Conservation (phyloP, 768 basidiomycete genomes). For the Cyclocybe cylindracea region DNA sequence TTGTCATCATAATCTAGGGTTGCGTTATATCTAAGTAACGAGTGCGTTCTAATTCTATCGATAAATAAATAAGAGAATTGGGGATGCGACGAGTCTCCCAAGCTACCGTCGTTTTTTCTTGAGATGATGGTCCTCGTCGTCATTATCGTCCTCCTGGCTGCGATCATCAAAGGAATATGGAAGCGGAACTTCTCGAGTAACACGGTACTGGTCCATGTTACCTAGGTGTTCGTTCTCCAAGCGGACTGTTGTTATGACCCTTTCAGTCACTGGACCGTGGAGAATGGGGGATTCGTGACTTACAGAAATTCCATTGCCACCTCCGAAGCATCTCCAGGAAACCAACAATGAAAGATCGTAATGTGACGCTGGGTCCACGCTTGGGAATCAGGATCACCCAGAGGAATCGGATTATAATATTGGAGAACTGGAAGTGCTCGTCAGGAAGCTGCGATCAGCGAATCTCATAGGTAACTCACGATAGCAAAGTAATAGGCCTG, state of each 20-base stretch:
- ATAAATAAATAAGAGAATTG: not conserved
- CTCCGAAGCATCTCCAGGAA: conserved; percentile 78
- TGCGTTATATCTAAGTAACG: not conserved
- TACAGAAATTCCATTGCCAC: conserved; percentile 92
- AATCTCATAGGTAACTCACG: conserved; percentile 37
- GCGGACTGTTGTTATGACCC: conserved; percentile 22
- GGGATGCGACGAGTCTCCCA: too few relatives aligned
- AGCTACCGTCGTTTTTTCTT: conserved; percentile 8
- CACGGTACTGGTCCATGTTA: conserved; percentile 91
- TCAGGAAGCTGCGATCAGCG: not conserved
- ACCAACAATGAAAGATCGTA: conserved; percentile 68
- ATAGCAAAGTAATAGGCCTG: conserved; percentile 82
- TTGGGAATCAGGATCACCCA: conserved; percentile 81
- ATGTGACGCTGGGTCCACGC: conserved; percentile 43
- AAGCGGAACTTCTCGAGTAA: conserved; percentile 81
- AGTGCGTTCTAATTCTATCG: not conserved
- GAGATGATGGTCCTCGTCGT: conserved; percentile 26
- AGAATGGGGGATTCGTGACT: conserved; percentile 26
- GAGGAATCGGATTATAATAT: conserved; percentile 74
- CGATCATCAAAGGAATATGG: conserved; percentile 69
- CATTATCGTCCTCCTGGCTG: conserved; percentile 46
- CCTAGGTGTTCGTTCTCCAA: conserved; percentile 81
- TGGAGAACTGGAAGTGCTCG: conserved; percentile 54
- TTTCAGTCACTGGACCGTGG: not conserved
- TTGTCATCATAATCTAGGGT: not conserved